These are phyloP conservation scores for Pouteria glomerata DNA, from an alignment of 148 eudicot genomes.

Conservation along the genomic window DNA sequence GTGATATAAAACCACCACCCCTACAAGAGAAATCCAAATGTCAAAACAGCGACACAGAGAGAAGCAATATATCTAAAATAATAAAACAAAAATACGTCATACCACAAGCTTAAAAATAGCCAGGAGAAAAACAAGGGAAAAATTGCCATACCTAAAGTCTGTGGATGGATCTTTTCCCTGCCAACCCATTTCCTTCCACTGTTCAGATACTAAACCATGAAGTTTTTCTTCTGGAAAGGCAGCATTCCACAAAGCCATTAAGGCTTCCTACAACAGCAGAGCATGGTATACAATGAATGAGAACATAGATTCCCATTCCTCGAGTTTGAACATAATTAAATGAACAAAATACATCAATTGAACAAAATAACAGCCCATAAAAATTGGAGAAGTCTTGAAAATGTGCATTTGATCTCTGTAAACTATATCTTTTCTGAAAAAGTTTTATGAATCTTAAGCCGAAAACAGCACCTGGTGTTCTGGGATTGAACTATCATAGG, in stretches of 20 bases:
- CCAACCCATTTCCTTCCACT: slow-evolving; percentile 99
- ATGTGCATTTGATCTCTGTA: neutral
- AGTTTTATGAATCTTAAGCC: neutral
- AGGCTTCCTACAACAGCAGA: slow-evolving; percentile 53
- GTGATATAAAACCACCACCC: slow-evolving; percentile 96
- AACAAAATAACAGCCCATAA: neutral
- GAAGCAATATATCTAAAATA: no score
- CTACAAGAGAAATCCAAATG: slow-evolving; percentile 28
- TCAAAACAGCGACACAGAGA: slow-evolving; percentile 11
- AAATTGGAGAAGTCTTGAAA: neutral
- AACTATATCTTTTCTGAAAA: neutral
- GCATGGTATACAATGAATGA: slow-evolving; percentile 1
- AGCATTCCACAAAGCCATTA: slow-evolving; percentile 81
- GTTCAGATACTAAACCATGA: slow-evolving; percentile 74
- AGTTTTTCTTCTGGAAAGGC: slow-evolving; percentile 86
- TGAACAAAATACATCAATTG: neutral
- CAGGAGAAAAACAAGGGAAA: slow-evolving; percentile 2
- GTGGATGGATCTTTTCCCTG: slow-evolving; percentile 99
- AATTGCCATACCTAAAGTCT: slow-evolving; percentile 64
- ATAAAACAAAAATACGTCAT: neutral
- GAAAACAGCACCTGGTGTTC: slow-evolving; percentile 66
- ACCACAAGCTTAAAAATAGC: slow-evolving; percentile 2
- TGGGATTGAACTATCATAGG: slow-evolving; percentile 72
- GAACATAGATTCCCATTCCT: neutral
- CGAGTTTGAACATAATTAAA: neutral